A percentile compares a stretch with the other conserved stretches of the same genome.
Evolutionary conservation across 495 filamentous ascomycete genomes (phyloP).

Genomic region (Terfezia claveryi): DNA sequence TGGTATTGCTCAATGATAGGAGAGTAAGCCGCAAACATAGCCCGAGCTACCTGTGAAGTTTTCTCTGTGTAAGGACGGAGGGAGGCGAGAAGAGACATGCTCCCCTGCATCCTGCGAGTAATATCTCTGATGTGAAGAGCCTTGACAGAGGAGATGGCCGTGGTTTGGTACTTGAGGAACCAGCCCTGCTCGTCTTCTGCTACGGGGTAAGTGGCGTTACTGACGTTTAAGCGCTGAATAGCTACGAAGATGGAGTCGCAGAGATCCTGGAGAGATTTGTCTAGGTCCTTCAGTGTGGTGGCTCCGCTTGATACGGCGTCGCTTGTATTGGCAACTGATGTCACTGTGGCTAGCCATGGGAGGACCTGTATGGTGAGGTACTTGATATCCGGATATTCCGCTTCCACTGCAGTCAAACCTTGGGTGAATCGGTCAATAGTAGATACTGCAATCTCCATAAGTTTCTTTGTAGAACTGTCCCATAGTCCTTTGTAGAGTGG

Average conservation of each 20-base stretch:
- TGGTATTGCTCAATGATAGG: constrained; percentile 60
- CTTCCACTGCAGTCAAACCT: constrained; percentile 19
- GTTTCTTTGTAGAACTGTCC: constrained; percentile 14
- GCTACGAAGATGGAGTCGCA: constrained; percentile 49
- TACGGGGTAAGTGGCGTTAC: constrained; percentile 23
- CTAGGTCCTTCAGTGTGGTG: constrained; percentile 21
- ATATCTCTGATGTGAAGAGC: constrained; percentile 36
- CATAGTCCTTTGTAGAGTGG: constrained; percentile 7
- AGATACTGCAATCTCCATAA: constrained; percentile 25
- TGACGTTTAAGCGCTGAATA: constrained; percentile 44
- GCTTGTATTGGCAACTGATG: neutral
- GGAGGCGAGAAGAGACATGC: constrained; percentile 28
- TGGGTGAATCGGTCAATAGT: constrained; percentile 25
- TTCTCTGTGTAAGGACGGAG: constrained; percentile 26
- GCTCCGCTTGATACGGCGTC: too few relatives aligned
- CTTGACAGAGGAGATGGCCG: constrained; percentile 33
- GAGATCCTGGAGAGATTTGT: constrained; percentile 32
- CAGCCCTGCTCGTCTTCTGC: constrained; percentile 39
- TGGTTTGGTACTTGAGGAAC: constrained; percentile 37
- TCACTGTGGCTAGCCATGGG: constrained; percentile 5
- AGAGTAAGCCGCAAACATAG: constrained; percentile 40
- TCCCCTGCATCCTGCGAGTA: constrained; percentile 26
- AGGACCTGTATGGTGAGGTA: constrained; percentile 12
- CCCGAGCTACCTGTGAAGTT: constrained; percentile 28
- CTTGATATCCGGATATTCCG: constrained; percentile 9